Evolutionary conservation across 2,329 filamentous ascomycete genomes (phyloP), one percentile per base, ranked within the genome.

Genomic region (Colletotrichum cereale): DNA sequence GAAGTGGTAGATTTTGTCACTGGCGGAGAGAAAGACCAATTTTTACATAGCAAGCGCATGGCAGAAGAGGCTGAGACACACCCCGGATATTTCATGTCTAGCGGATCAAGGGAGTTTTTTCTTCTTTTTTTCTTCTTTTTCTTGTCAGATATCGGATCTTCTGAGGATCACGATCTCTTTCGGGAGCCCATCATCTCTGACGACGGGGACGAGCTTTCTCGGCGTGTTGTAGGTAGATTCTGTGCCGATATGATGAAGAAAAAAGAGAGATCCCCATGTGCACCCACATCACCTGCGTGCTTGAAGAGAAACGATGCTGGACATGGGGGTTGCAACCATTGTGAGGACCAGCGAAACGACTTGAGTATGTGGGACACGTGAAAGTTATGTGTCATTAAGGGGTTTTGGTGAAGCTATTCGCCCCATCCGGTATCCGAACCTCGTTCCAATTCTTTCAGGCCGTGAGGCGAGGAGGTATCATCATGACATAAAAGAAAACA

Each of bases 31-130:
- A 36, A 24, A 69, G 58, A 61, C 67, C 68, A 60, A 50, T 72
- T 65, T 69, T 65, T 69, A 72, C 69, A 69, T 69, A 72, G 69
- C 69, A 66, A 69, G 69, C 66, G 69, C 56, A 64, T 69, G 69
- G 44, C 47, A 50, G 40, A 38, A 68, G 42, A 67, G 10, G 36
- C 44, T 21, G 58, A 48, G 52, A 55, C 47, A 60, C 24, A 16
- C 14, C 68, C 50, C 53, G 47, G 60, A 69, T 34, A 64, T 34
- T 56, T 36, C 47, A n/a, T 55, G 69, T 62, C 47, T 63, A 55
- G 58, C 44, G 61, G 68, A 63, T 50, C 53, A 38, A 18, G 21
- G 18, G 36, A 29, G 16, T 50, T 38, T 7, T 31, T 66, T 48
- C 21, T 12, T 29, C 56, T 40, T n/a, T 38, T 47, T 40, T 26